Evolutionary conservation across 208 protist species (phyloP), one percentile per base, ranked within the genome.

Genomic region (Paratrypanosoma confusum): DNA sequence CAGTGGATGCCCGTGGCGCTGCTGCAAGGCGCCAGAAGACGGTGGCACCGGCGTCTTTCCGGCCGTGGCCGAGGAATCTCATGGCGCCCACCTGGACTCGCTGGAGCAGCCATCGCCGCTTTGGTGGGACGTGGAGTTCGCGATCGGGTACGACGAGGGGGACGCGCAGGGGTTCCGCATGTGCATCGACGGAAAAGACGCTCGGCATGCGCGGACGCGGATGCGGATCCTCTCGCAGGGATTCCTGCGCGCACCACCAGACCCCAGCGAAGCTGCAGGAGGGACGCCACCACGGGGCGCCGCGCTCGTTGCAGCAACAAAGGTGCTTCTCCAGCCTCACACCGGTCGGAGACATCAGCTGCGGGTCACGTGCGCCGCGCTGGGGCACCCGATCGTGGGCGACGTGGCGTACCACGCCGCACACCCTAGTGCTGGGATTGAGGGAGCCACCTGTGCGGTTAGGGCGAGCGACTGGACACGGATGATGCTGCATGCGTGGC

Each of bases 281-380:
- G 14, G 18, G 25, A 45, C 20, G 20, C 6, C 5, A 25, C 11
- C 11, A 7, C n/a, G n/a, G n/a, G n/a, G n/a, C n/a, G n/a, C n/a
- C n/a, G n/a, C n/a, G n/a, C n/a, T 21, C 13, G 14, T 51, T 3
- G 63, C 80, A 1, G 77, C 83, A 22, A 81, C 77, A 17, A 50
- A 67, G 22, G 65, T 88, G 20, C 47, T 66, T 16, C 56, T 92
- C 0, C 23, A 51, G 7, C 80, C 79, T 0, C 57, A 60, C 32
- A 91, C 84, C 1, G 88, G 88, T 1, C 63, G 88, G 13, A 60
- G 81, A 1, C 88, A 95, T 50, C 88, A 95, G 56, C 65, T 95
- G 3, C 78, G 88, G 5, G 68, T 95, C 35, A 83, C 93, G 64
- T 81, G 71, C 43, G 54, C 57, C 25, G 67, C 65, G 10, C 7